A percentile compares a stretch with the other conserved stretches of the same genome.
phyloP scores from a whole-genome alignment of 2,329 filamentous ascomycete genomes.

The Aspergillus sp. region DNA sequence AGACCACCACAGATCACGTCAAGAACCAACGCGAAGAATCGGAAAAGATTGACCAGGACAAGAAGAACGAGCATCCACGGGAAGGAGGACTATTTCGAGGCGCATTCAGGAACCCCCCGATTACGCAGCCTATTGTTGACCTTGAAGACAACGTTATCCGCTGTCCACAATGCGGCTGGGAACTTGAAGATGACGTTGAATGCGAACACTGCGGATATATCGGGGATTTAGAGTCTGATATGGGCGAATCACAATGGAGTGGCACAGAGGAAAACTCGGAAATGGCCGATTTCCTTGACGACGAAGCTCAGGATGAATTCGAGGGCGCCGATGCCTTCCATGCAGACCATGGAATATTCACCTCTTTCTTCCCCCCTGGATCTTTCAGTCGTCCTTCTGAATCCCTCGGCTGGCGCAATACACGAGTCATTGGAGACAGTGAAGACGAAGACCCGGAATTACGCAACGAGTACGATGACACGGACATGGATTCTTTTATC shows the following conservation, averaged over 20 bases:
- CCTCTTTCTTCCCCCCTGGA: not conserved
- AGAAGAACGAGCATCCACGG: conserved; percentile 42
- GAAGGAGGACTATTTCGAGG: conserved; percentile 59
- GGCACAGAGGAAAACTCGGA: conserved; percentile 38
- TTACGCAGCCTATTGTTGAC: conserved; percentile 45
- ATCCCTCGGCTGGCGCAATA: not conserved
- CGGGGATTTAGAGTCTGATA: conserved; percentile 37
- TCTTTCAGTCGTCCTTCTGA: not conserved
- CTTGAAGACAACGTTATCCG: conserved; percentile 54
- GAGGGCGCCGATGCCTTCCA: conserved; percentile 22
- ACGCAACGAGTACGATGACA: conserved; percentile 23
- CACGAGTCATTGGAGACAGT: not conserved
- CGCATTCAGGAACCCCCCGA: conserved; percentile 40
- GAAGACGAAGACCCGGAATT: conserved; percentile 16
- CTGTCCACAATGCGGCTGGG: conserved; percentile 57
- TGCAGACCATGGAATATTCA: conserved; percentile 5
- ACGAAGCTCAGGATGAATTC: conserved; percentile 24
- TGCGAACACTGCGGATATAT: conserved; percentile 53
- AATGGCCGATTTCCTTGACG: conserved; percentile 37
- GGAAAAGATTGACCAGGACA: conserved; percentile 54
- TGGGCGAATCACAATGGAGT: conserved; percentile 34
- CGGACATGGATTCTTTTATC: conserved; percentile 30
- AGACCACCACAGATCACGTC: conserved; percentile 56
- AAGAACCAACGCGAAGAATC: conserved; percentile 54
- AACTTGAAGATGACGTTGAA: conserved; percentile 52